A percentile compares a stretch with the other conserved stretches of the same genome.
Conservation (phyloP, 2,329 filamentous ascomycete species). For the Trichophyton benhamiae region DNA sequence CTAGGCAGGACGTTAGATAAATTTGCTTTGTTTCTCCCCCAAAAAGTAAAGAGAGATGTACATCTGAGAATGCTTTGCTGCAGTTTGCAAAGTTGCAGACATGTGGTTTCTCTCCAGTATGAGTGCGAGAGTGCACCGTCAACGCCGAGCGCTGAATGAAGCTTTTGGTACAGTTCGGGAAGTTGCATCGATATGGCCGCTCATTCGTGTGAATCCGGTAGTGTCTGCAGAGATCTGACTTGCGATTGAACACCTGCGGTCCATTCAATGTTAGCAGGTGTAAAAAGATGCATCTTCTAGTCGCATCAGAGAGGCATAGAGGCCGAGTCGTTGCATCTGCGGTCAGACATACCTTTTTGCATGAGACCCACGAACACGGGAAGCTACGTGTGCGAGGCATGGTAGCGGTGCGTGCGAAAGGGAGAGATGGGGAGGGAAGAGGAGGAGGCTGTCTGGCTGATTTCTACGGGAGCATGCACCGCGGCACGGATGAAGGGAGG, state of each 20-base stretch:
- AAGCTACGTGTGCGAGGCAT: constrained; percentile 35
- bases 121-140: constrained; percentile 35
- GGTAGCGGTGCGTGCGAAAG: constrained; percentile 6
- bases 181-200: constrained; percentile 35
- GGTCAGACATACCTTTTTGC: constrained; percentile 28
- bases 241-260: constrained; percentile 36
- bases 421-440: neutral
- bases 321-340: neutral
- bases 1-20: constrained; percentile 7
- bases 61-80: constrained; percentile 34
- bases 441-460: neutral
- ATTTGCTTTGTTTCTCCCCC: neutral
- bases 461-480: neutral
- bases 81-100: constrained; percentile 32
- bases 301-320: neutral
- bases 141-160: constrained; percentile 38
- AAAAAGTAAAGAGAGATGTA: constrained; percentile 14
- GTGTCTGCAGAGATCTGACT: constrained; percentile 37
- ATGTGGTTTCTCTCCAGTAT: constrained; percentile 36
- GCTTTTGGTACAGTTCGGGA: constrained; percentile 35
- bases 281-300: neutral
- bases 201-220: constrained; percentile 39
- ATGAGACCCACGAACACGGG: constrained; percentile 33
- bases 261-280: neutral
- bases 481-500: neutral